Evolutionary conservation across 2,329 filamentous ascomycete genomes (phyloP).

Genomic region (Monilinia vaccinii-corymbosi): DNA sequence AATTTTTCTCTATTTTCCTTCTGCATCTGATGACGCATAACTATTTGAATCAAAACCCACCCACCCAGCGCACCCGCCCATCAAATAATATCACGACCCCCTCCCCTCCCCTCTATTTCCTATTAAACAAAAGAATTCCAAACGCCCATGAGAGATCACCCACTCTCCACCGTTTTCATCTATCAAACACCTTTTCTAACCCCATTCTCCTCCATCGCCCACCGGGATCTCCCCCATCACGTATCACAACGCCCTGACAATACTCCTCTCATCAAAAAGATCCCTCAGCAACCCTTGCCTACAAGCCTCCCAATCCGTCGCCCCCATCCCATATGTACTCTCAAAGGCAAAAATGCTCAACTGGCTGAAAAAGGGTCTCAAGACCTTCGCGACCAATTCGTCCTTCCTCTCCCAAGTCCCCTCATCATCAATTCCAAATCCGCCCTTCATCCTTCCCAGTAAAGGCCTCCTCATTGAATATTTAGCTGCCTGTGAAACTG

Average conservation of each 20-base stretch:
- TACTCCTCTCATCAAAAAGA: constrained; percentile 68
- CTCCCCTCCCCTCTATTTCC: background rate
- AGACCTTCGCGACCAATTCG: constrained; percentile 64
- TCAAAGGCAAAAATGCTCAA: constrained; percentile 92
- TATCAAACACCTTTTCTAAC: background rate
- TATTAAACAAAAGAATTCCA: background rate
- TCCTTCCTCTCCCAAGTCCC: constrained; percentile 51
- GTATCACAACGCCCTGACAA: constrained; percentile 42
- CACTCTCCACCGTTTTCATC: background rate
- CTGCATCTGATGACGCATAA: background rate
- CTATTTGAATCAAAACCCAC: background rate
- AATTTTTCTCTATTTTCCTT: background rate
- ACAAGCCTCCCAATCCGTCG: constrained; percentile 56
- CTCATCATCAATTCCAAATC: constrained; percentile 42
- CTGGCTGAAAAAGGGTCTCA: constrained; percentile 83
- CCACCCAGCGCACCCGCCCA: background rate
- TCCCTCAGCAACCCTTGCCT: constrained; percentile 58
- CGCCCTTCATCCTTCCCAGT: constrained; percentile 26
- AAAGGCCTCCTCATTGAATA: constrained; percentile 31
- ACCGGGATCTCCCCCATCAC: background rate
- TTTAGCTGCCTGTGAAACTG: constrained; percentile 17
- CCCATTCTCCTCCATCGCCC: background rate
- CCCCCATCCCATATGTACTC: constrained; percentile 77
- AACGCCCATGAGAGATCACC: background rate
- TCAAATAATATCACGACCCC: background rate